Evolutionary conservation across 2,329 filamentous ascomycete species (phyloP), one percentile per base, ranked within the genome.

Genomic region (Atkinsonella hypoxylon): DNA sequence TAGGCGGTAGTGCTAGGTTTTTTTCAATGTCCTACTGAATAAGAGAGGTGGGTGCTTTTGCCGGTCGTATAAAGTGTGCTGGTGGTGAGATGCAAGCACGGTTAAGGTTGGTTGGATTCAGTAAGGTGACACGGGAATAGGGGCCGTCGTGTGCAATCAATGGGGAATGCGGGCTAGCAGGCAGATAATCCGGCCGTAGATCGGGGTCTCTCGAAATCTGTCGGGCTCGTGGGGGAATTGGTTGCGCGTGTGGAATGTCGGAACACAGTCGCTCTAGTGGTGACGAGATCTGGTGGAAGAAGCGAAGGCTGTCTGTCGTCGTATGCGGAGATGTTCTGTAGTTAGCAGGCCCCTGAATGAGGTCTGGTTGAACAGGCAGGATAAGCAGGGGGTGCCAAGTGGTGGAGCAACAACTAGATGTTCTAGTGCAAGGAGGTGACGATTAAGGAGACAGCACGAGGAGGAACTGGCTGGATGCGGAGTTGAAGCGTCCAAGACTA

Each of bases 311-410:
- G 43, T 26, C 26, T 26, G 49, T 38, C 34, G 5, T 22, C 30
- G 49, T 20, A 51, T 51, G 49, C 45, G 49, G 44, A 47, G 39
- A 39, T 45, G 42, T 39, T 51, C 49, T 44, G 39, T 30, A n/a
- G 44, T 44, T 22, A 22, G 20, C 26, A 26, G 49, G 34, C 49
- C 49, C 49, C 49, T 51, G 49, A 51, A 31, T 13, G 43, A 15
- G 18, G 36, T 47, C 30, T 26, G 26, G 26, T 8, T 26, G 22
- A 42, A 39, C 8, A n/a, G 39, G 39, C 8, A n/a, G 39, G 39
- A 41, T 11, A 41, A 18, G 39, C 39, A 41, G 17, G 39, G 38
- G 39, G 39, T 20, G 18, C 18, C 18, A n/a, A n/a, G 18, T n/a
- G 39, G 39, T 41, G 39, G 13, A 41, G 39, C 13, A 20, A 6